A percentile compares a stretch with the other conserved stretches of the same genome.
phyloP scores from a whole-genome alignment of 2,329 filamentous ascomycete genomes.

The Penicillium sp. region DNA sequence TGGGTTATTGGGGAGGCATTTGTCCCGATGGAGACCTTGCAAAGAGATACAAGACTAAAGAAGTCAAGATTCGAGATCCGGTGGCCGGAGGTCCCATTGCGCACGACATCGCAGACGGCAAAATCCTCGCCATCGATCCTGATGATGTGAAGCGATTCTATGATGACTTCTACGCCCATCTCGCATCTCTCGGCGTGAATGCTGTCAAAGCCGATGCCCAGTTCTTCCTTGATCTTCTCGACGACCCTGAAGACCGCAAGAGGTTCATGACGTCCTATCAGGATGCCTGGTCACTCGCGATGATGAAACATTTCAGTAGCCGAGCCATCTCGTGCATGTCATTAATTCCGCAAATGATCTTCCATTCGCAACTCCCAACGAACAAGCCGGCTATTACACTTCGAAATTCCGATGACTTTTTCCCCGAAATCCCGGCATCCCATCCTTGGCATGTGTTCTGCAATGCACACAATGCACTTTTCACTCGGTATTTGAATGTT shows the following conservation, averaged over 20 bases:
- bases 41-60: conserved; percentile 72
- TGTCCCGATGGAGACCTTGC: conserved; percentile 73
- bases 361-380: conserved; percentile 77
- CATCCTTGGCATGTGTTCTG: conserved; percentile 96
- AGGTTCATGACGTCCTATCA: conserved; percentile 74
- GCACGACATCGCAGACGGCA: conserved; percentile 39
- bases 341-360: conserved; percentile 80
- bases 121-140: conserved; percentile 71
- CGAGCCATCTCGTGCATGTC: conserved; percentile 94
- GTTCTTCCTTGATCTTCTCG: conserved; percentile 79
- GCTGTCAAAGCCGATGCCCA: conserved; percentile 93
- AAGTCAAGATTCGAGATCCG: conserved; percentile 57
- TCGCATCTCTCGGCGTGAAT: conserved; percentile 73
- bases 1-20: conserved; percentile 90
- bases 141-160: conserved; percentile 78
- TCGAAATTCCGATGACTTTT: conserved; percentile 89
- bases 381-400: conserved; percentile 72
- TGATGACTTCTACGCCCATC: conserved; percentile 86
- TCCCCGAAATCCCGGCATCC: conserved; percentile 74
- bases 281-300: conserved; percentile 80
- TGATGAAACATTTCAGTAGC: conserved; percentile 74
- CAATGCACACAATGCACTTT: conserved; percentile 84
- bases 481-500: conserved; percentile 82
- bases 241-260: conserved; percentile 68
- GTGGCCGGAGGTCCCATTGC: conserved; percentile 51